Conservation (phyloP, 176 grass and related monocot species). For the Triticum timopheevii region DNA sequence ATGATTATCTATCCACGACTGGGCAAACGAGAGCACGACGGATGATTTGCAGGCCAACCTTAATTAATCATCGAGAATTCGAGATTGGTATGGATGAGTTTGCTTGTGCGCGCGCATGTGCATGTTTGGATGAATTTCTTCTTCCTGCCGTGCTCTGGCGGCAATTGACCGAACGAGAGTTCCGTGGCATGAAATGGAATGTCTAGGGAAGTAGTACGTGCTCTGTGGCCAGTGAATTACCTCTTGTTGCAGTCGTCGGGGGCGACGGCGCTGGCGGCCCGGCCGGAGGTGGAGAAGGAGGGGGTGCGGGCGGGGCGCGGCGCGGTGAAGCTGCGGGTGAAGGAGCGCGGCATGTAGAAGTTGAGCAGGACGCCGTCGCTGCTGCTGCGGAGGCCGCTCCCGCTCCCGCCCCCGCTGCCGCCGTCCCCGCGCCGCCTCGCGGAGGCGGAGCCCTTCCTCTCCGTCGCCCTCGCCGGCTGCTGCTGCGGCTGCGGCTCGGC, state of each 20-base stretch:
- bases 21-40: neutral
- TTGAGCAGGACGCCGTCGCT: slow-evolving; percentile 90
- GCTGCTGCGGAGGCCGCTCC: slow-evolving; percentile 56
- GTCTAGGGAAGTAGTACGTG: neutral
- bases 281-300: neutral
- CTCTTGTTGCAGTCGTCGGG: slow-evolving; percentile 43
- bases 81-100: neutral
- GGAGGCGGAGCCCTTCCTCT: slow-evolving; percentile 24
- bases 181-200: neutral
- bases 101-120: neutral
- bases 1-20: neutral
- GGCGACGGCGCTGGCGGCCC: neutral
- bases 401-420: slow-evolving; percentile 14
- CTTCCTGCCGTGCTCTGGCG: neutral
- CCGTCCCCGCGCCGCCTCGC: slow-evolving; percentile 35
- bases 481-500: neutral
- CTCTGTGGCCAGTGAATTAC: neutral
- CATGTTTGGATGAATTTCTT: neutral
- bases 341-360: slow-evolving; percentile 69
- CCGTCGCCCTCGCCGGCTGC: neutral
- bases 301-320: slow-evolving; percentile 35
- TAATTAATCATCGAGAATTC: neutral
- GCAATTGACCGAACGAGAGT: neutral
- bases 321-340: slow-evolving; percentile 79
- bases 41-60: too few relatives aligned